Conservation (phyloP, 2,329 filamentous ascomycete species). For the Cladophialophora psammophila region DNA sequence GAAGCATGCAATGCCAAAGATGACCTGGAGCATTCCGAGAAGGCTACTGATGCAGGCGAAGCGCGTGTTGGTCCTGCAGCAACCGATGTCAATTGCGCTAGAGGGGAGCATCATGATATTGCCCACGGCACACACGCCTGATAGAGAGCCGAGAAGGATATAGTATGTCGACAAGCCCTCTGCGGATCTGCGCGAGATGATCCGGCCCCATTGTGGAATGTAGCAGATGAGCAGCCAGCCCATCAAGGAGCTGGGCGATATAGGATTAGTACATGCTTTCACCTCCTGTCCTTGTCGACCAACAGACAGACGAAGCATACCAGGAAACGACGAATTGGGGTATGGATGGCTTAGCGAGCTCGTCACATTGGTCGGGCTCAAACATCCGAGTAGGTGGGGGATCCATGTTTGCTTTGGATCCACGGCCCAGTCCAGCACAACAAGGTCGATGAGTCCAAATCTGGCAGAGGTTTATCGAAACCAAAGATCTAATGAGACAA, state of each 20-base stretch:
- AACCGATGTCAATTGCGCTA: constrained; percentile 29
- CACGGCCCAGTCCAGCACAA: neutral
- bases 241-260: constrained; percentile 22
- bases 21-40: constrained; percentile 28
- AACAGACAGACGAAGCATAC: constrained; percentile 8
- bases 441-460: neutral
- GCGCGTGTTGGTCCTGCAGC: constrained; percentile 27
- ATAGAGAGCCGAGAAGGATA: constrained; percentile 28
- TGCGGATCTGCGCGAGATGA: constrained; percentile 26
- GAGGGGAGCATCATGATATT: constrained; percentile 32
- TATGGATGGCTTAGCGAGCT: constrained; percentile 25
- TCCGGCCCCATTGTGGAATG: constrained; percentile 27
- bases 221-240: constrained; percentile 31
- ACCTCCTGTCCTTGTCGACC: neutral
- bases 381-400: constrained; percentile 12
- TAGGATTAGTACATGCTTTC: neutral
- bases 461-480: neutral
- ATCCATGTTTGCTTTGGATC: constrained; percentile 6
- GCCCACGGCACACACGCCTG: constrained; percentile 28
- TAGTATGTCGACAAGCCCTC: constrained; percentile 30
- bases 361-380: constrained; percentile 21
- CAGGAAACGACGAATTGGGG: constrained; percentile 27
- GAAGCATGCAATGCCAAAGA: constrained; percentile 28
- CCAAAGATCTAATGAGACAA: neutral
- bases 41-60: constrained; percentile 28